Percentiles rank a stretch among this genome's conserved stretches.
phyloP scores from a whole-genome alignment of 768 basidiomycete genomes.

The Dentipellis sp. region DNA sequence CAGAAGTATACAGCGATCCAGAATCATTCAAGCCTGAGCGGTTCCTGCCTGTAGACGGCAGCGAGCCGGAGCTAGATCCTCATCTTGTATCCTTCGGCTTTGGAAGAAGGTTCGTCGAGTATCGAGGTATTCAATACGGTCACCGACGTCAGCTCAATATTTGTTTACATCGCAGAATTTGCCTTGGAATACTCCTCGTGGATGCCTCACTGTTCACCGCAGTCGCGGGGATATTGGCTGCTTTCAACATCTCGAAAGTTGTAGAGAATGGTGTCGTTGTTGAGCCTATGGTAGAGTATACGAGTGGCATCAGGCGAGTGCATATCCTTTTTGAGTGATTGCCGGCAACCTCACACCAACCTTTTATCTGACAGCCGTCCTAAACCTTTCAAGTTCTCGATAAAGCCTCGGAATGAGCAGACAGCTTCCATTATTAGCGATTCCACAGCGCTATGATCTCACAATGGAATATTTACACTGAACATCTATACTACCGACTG shows the following conservation, averaged over 20 bases:
- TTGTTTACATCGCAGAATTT: not conserved
- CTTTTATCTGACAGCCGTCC: not conserved
- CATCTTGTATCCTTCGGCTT: not conserved
- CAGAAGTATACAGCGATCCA: slow-evolving; percentile 26
- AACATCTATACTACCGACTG: too few species aligned
- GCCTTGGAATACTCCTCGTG: slow-evolving; percentile 14
- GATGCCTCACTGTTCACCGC: slow-evolving; percentile 21
- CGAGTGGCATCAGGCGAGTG: slow-evolving; percentile 8
- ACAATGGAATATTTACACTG: too few species aligned
- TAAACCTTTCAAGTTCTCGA: not conserved
- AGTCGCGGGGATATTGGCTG: slow-evolving; percentile 22
- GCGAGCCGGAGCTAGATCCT: not conserved
- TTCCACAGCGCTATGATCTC: too few species aligned
- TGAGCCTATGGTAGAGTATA: slow-evolving; percentile 17
- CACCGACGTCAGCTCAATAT: too few species aligned
- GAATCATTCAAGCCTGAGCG: slow-evolving; percentile 30
- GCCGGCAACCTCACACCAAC: too few species aligned
- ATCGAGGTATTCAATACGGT: not conserved
- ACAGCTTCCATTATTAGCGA: not conserved
- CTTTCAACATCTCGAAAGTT: slow-evolving; percentile 20
- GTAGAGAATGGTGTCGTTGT: slow-evolving; percentile 20
- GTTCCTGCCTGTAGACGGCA: slow-evolving; percentile 11
- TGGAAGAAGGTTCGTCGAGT: not conserved
- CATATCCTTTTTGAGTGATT: not conserved
- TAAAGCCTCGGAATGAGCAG: not conserved